Evolutionary conservation across 163 green algal species (phyloP).

Genomic region (Volvox carteri): DNA sequence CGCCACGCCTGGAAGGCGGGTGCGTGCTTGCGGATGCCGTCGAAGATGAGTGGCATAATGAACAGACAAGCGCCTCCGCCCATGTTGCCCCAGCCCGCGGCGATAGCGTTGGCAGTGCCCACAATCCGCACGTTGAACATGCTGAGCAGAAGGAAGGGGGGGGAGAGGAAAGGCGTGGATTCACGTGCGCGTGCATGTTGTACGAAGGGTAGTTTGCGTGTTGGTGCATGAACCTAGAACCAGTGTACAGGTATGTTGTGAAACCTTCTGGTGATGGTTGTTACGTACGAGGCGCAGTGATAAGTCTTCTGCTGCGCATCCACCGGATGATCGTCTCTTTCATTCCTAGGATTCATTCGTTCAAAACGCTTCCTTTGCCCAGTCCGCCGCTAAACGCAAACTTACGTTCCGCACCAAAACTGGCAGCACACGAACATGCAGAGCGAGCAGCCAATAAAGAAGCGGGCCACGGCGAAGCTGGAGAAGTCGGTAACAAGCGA

Average conservation of each 20-base stretch:
- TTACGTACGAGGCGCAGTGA: too few relatives aligned
- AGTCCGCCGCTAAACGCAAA: too few relatives aligned
- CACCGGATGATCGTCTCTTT: too few relatives aligned
- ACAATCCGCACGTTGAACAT: constrained; percentile 93
- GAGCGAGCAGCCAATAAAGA: constrained; percentile 94
- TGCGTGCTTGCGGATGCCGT: constrained; percentile 63
- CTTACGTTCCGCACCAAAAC: constrained; percentile 90
- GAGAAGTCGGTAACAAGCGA: constrained; percentile 77
- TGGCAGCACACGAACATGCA: constrained; percentile 93
- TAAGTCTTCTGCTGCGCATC: too few relatives aligned
- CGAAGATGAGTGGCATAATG: constrained; percentile 92
- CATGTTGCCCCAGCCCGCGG: constrained; percentile 96
- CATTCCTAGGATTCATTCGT: too few relatives aligned
- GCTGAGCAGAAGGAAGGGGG: constrained; percentile 42
- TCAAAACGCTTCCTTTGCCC: too few relatives aligned
- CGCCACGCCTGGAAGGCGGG: constrained; percentile 86
- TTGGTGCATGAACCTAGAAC: too few relatives aligned
- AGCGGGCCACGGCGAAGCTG: constrained; percentile 78
- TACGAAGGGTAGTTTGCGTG: too few relatives aligned
- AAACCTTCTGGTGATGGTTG: too few relatives aligned
- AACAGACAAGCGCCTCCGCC: constrained; percentile 94
- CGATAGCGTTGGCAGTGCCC: constrained; percentile 88
- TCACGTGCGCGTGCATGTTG: too few relatives aligned
- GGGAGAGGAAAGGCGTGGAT: neutral
- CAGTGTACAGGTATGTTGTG: too few relatives aligned